Evolutionary conservation across 2,329 filamentous ascomycete species (phyloP).

Genomic region (Parastagonospora nodorum): DNA sequence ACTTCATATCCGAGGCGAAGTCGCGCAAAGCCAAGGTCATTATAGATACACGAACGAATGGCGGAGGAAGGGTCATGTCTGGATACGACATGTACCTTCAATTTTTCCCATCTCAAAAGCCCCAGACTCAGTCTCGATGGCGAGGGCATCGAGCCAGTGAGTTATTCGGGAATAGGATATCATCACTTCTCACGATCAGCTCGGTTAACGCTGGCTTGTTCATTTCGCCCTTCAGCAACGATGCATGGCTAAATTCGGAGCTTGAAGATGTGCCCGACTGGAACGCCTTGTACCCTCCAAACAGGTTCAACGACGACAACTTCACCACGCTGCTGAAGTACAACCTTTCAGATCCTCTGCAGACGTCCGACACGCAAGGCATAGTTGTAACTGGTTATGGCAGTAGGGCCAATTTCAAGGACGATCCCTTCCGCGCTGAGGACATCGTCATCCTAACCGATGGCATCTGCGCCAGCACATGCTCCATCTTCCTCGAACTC

Average conservation of each 20-base stretch:
- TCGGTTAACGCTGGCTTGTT: constrained; percentile 27
- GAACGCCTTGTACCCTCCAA: constrained; percentile 45
- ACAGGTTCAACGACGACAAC: constrained; percentile 36
- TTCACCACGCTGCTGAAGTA: constrained; percentile 48
- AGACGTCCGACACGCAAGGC: constrained; percentile 37
- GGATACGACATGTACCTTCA: constrained; percentile 57
- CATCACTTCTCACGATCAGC: constrained; percentile 17
- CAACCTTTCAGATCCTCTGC: constrained; percentile 44
- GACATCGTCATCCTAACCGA: constrained; percentile 50
- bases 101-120: constrained; percentile 56
- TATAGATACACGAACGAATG: constrained; percentile 67
- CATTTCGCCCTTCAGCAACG: constrained; percentile 44
- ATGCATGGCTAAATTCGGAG: constrained; percentile 31
- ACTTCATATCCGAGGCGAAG: constrained; percentile 56
- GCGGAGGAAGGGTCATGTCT: constrained; percentile 56
- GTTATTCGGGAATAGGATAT: constrained; percentile 31
- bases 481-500: constrained; percentile 53
- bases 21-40: constrained; percentile 62
- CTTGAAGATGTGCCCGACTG: constrained; percentile 40
- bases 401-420: constrained; percentile 30
- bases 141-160: constrained; percentile 49
- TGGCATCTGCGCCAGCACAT: constrained; percentile 53
- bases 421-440: constrained; percentile 44
- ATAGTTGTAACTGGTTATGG: constrained; percentile 39
- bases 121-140: constrained; percentile 54